Conservation (phyloP, 306 rosid genomes). For the Leucaena leucocephala region DNA sequence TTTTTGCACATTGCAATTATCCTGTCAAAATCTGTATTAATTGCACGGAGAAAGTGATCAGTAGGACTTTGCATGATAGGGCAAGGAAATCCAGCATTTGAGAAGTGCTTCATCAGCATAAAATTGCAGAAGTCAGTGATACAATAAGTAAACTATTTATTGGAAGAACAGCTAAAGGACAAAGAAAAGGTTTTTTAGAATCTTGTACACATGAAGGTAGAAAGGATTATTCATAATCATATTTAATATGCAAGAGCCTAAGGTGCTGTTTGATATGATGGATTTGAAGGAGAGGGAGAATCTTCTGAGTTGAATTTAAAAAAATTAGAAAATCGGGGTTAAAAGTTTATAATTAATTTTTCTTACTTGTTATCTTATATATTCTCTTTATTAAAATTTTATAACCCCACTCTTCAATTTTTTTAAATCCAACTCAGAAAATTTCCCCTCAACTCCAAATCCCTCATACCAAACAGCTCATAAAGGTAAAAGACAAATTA, state of each 20-base stretch:
- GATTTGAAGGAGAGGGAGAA: too few relatives aligned
- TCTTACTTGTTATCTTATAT: too few relatives aligned
- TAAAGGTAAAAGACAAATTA: slow-evolving; percentile 33
- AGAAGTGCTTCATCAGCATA: slow-evolving; percentile 84
- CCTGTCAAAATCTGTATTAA: slow-evolving; percentile 96
- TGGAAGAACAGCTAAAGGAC: slow-evolving; percentile 8
- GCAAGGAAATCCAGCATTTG: slow-evolving; percentile 99
- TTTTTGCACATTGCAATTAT: slow-evolving; percentile 97
- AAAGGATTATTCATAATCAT: neutral
- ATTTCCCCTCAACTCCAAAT: too few relatives aligned
- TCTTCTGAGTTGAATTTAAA: too few relatives aligned
- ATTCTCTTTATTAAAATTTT: too few relatives aligned
- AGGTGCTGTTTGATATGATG: too few relatives aligned
- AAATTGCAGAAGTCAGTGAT: slow-evolving; percentile 38
- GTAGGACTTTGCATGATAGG: slow-evolving; percentile 99
- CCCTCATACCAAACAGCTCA: too few relatives aligned
- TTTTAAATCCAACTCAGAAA: too few relatives aligned
- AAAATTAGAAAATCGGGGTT: too few relatives aligned
- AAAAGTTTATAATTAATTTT: too few relatives aligned
- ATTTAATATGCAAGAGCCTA: slow-evolving; percentile 1
- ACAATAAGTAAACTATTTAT: slow-evolving; percentile 28
- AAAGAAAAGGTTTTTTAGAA: neutral
- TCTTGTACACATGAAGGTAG: neutral
- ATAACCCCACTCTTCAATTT: too few relatives aligned
- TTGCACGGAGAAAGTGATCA: slow-evolving; percentile 96